Evolutionary conservation across 495 filamentous ascomycete genomes (phyloP).

Genomic region (Annulohypoxylon moriforme): DNA sequence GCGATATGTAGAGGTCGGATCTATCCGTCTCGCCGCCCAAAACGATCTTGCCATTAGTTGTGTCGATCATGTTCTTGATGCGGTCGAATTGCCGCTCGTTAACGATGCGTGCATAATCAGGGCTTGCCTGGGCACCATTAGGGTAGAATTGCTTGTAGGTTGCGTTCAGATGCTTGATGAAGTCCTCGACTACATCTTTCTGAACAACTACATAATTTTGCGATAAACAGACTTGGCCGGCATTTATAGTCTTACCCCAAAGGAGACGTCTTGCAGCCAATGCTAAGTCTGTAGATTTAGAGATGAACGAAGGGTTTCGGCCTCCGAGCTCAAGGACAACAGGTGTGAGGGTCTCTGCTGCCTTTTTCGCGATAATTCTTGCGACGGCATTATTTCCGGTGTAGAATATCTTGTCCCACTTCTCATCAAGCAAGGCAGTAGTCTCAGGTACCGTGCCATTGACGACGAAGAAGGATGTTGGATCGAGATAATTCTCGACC

Average conservation of each 20-base stretch:
- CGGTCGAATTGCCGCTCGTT: constrained; percentile 81
- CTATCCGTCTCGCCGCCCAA: constrained; percentile 86
- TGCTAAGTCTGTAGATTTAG: constrained; percentile 79
- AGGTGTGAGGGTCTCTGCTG: constrained; percentile 90
- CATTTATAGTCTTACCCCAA: constrained; percentile 87
- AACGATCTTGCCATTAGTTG: constrained; percentile 82
- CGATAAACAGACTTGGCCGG: constrained; percentile 87
- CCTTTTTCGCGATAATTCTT: constrained; percentile 89
- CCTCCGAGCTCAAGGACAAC: constrained; percentile 91
- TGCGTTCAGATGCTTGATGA: constrained; percentile 78
- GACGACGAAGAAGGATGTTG: constrained; percentile 77
- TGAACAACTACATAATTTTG: constrained; percentile 93
- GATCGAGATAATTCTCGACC: constrained; percentile 77
- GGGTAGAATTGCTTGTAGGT: constrained; percentile 85
- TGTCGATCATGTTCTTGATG: constrained; percentile 89
- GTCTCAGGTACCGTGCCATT: constrained; percentile 86
- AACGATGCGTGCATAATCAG: constrained; percentile 82
- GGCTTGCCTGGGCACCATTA: constrained; percentile 76
- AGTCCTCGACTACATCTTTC: constrained; percentile 72
- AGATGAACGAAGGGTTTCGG: constrained; percentile 88
- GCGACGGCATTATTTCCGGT: constrained; percentile 83
- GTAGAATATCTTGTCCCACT: constrained; percentile 99
- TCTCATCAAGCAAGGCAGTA: constrained; percentile 81
- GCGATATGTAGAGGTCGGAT: constrained; percentile 81
- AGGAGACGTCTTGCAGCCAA: constrained; percentile 86